These are phyloP conservation scores for Boeremia lycopersici DNA, from an alignment of 2,329 filamentous ascomycete genomes.

Conservation along the genomic window DNA sequence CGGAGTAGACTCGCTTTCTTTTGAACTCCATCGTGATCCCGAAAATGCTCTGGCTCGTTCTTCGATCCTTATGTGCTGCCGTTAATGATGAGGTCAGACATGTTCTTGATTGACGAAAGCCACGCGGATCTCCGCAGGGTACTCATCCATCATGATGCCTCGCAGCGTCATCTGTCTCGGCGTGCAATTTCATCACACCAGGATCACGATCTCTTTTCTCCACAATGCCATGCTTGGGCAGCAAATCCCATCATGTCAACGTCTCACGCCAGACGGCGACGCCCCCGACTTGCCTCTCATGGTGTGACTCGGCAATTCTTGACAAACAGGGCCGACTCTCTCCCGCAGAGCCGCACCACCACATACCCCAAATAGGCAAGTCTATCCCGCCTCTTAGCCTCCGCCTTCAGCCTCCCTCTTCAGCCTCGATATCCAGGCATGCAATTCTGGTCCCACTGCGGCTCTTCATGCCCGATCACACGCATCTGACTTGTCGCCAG, in stretches of 20 bases:
- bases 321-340: not conserved
- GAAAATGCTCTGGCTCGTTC: not conserved
- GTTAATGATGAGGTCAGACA: not conserved
- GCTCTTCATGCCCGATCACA: not conserved
- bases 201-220: not conserved
- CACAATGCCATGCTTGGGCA: slow-evolving; percentile 4
- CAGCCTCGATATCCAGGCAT: not conserved
- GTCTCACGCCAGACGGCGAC: not conserved
- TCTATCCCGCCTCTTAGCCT: slow-evolving; percentile 5
- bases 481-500: not conserved
- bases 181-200: not conserved
- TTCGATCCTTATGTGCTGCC: not conserved
- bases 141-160: not conserved
- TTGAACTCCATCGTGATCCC: slow-evolving; percentile 4
- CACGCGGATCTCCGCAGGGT: slow-evolving; percentile 6
- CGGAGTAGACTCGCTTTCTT: not conserved
- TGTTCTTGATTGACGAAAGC: not conserved
- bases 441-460: not conserved
- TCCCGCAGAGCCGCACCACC: slow-evolving; percentile 14
- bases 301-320: not conserved
- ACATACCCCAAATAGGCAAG: not conserved
- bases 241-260: not conserved
- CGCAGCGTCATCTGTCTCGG: slow-evolving; percentile 2
- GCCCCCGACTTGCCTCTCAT: not conserved
- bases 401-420: slow-evolving; percentile 4